Evolutionary conservation across 768 basidiomycete genomes (phyloP).

Genomic region (Tubosaeta brunneosetosa): DNA sequence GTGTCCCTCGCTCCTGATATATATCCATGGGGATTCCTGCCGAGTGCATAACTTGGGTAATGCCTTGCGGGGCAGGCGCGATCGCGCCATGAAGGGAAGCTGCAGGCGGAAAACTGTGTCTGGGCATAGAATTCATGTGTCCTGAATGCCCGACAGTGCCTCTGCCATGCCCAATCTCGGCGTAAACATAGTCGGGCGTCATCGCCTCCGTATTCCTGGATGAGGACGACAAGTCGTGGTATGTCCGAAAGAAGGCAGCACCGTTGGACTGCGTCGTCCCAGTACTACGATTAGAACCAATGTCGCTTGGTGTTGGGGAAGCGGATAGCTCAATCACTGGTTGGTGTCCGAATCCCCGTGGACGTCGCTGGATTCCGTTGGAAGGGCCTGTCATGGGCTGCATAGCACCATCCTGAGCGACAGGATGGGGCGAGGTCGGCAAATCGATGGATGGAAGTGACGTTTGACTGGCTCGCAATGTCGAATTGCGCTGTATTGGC

Average conservation of each 20-base stretch:
- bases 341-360: conserved; percentile 42
- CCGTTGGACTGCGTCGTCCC: conserved; percentile 52
- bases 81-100: conserved; percentile 18
- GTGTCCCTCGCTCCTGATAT: conserved; percentile 13
- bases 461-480: conserved; percentile 19
- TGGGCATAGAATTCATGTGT: conserved; percentile 15
- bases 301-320: conserved; percentile 60
- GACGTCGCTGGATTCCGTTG: conserved; percentile 36
- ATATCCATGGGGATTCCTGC: conserved; percentile 25
- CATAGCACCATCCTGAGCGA: conserved; percentile 26
- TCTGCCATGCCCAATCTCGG: conserved; percentile 73
- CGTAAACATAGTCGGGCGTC: conserved; percentile 70
- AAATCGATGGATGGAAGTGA: conserved; percentile 4
- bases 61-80: conserved; percentile 26
- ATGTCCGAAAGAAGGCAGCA: conserved; percentile 58
- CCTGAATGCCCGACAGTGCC: conserved; percentile 35
- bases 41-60: conserved; percentile 34
- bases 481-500: conserved; percentile 28
- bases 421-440: conserved; percentile 4
- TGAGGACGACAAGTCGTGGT: conserved; percentile 43
- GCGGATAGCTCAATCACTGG: conserved; percentile 60
- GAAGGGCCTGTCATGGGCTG: conserved; percentile 34
- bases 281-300: conserved; percentile 50
- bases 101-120: conserved; percentile 22
- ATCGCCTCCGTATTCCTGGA: conserved; percentile 49